Conservation (phyloP, 2,329 filamentous ascomycete genomes). For the Chrysosporium queenslandicum region DNA sequence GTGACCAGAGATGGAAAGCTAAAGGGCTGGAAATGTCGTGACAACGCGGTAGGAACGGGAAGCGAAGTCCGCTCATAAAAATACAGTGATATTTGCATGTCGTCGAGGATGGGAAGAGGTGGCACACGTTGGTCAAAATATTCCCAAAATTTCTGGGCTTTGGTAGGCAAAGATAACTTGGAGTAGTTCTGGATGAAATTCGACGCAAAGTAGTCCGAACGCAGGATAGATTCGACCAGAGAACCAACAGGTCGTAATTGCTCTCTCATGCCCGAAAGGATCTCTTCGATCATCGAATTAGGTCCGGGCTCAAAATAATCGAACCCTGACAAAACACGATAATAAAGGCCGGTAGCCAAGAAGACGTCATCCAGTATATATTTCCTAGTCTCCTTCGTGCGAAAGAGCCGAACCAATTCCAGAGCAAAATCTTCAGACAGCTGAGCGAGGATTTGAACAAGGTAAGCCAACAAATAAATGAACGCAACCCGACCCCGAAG, state of each 20-base stretch:
- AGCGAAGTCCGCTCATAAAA: background rate
- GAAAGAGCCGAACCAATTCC: background rate
- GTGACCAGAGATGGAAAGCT: background rate
- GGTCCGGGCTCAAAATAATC: constrained; percentile 5
- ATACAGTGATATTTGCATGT: constrained; percentile 4
- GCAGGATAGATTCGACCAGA: background rate
- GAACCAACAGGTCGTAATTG: background rate
- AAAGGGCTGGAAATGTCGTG: constrained; percentile 3
- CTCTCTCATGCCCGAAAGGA: background rate
- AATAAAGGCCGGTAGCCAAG: constrained; percentile 13
- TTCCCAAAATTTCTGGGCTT: background rate
- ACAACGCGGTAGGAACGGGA: constrained; percentile 1
- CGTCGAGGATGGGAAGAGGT: constrained; percentile 4
- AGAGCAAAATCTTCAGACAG: constrained; percentile 14
- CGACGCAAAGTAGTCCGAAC: background rate
- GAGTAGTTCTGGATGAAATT: background rate
- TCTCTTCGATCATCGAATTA: constrained; percentile 9
- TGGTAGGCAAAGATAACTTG: background rate
- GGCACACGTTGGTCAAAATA: constrained; percentile 5
- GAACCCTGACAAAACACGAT: constrained; percentile 6
- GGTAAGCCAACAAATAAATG: constrained; percentile 17
- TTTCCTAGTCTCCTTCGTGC: constrained; percentile 16
- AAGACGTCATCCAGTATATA: constrained; percentile 18
- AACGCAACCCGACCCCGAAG: constrained; percentile 13
- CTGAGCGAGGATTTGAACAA: constrained; percentile 17